A percentile compares a stretch with the other conserved stretches of the same genome.
These are phyloP conservation scores for Lophium mytilinum DNA, from an alignment of 495 filamentous ascomycete genomes.

Conservation along the genomic window DNA sequence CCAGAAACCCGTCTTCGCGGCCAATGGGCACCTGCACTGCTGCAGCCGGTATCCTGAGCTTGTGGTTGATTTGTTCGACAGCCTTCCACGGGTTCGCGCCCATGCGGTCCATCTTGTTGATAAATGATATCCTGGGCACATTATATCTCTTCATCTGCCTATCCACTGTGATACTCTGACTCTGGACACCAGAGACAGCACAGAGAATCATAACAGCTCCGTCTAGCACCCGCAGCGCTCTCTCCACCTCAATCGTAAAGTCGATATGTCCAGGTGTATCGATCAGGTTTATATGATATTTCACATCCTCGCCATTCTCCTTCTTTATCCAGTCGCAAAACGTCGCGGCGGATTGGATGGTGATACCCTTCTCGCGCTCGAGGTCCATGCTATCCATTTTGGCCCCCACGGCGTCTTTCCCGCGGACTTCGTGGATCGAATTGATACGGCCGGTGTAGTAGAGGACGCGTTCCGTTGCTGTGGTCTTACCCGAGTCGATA, in stretches of 20 bases:
- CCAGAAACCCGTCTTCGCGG: conserved; percentile 81
- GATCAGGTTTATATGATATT: conserved; percentile 96
- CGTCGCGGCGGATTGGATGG: conserved; percentile 95
- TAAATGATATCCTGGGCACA: conserved; percentile 86
- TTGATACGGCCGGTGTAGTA: conserved; percentile 98
- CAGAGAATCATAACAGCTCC: conserved; percentile 98
- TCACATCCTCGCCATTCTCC: conserved; percentile 63
- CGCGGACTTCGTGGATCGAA: conserved; percentile 94
- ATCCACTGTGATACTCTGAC: conserved; percentile 96
- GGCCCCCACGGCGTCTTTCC: conserved; percentile 88
- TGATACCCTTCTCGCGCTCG: conserved; percentile 97
- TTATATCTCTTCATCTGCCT: conserved; percentile 98
- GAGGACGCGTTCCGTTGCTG: conserved; percentile 90
- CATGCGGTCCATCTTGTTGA: conserved; percentile 99
- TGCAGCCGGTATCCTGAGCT: conserved; percentile 84
- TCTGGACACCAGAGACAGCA: conserved; percentile 94
- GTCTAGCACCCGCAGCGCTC: conserved; percentile 90
- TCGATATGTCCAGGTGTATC: conserved; percentile 99
- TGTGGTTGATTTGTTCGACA: conserved; percentile 92
- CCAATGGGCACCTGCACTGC: conserved; percentile 96
- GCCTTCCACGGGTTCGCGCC: conserved; percentile 98
- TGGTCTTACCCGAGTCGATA: conserved; percentile 98
- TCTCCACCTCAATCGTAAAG: conserved; percentile 98
- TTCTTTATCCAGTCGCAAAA: conserved; percentile 97
- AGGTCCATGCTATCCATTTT: conserved; percentile 99